Evolutionary conservation across 164 flowering plant genomes (phyloP).

Genomic region (Vitis rotundifolia): DNA sequence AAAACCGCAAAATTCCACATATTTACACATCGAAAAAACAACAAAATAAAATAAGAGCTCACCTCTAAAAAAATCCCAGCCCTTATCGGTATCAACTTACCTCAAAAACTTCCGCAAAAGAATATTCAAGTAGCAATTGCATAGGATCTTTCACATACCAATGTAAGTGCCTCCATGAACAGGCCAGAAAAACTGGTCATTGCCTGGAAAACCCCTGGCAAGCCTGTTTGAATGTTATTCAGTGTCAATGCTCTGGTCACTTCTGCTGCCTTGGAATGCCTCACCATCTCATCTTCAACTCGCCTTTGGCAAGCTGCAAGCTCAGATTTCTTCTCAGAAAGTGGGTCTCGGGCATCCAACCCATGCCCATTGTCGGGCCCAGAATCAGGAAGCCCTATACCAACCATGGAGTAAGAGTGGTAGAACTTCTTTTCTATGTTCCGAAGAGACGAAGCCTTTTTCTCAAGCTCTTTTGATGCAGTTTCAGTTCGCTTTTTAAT

Average conservation of each 20-base stretch:
- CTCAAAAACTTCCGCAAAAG: slow-evolving; percentile 8
- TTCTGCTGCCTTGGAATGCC: slow-evolving; percentile 85
- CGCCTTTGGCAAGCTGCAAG: slow-evolving; percentile 71
- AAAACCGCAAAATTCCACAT: slow-evolving; percentile 33
- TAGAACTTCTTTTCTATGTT: slow-evolving; percentile 85
- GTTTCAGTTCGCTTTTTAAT: slow-evolving; percentile 67
- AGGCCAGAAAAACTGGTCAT: slow-evolving; percentile 80
- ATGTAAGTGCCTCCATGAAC: slow-evolving; percentile 65
- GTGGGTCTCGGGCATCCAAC: slow-evolving; percentile 89
- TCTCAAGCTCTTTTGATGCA: slow-evolving; percentile 83
- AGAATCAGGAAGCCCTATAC: slow-evolving; percentile 64
- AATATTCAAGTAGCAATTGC: slow-evolving; percentile 21
- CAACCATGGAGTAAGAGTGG: slow-evolving; percentile 87
- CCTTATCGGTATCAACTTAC: slow-evolving; percentile 14
- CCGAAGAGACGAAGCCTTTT: slow-evolving; percentile 67
- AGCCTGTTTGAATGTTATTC: slow-evolving; percentile 89
- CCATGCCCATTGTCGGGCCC: slow-evolving; percentile 53
- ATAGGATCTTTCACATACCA: slow-evolving; percentile 68
- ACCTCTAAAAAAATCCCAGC: slow-evolving; percentile 24
- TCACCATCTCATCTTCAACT: slow-evolving; percentile 90
- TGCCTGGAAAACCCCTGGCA: slow-evolving; percentile 97
- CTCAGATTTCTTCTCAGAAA: slow-evolving; percentile 82
- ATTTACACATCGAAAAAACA: slow-evolving; percentile 31
- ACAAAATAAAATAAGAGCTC: slow-evolving; percentile 9
- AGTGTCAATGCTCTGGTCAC: slow-evolving; percentile 95